These are phyloP conservation scores for Aspergillus cejpii DNA, from an alignment of 2,329 filamentous ascomycete species.

Conservation along the genomic window DNA sequence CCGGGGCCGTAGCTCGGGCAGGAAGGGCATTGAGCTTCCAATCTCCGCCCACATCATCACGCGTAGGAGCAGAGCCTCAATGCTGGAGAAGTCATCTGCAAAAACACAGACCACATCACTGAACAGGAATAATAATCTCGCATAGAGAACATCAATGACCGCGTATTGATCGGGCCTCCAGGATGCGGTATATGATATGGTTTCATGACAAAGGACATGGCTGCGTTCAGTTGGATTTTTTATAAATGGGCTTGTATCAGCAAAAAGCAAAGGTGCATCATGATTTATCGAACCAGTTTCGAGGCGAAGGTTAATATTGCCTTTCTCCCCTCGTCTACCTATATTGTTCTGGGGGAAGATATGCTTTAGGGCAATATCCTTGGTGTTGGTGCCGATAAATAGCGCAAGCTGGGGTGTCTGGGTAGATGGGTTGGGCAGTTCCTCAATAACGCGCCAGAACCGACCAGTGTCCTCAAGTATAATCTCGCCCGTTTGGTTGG, in stretches of 20 bases:
- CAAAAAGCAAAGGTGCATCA: slow-evolving; percentile 7
- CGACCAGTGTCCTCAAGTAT: slow-evolving; percentile 8
- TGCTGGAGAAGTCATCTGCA: slow-evolving; percentile 10
- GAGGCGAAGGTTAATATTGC: slow-evolving; percentile 9
- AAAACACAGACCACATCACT: slow-evolving; percentile 9
- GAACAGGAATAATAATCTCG: slow-evolving; percentile 8
- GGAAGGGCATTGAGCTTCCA: slow-evolving; percentile 3
- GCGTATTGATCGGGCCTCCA: slow-evolving; percentile 2
- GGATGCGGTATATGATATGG: slow-evolving; percentile 2
- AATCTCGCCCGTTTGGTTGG: slow-evolving; percentile 3
- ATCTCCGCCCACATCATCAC: slow-evolving; percentile 7
- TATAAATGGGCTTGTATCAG: slow-evolving; percentile 6
- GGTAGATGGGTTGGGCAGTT: slow-evolving; percentile 1
- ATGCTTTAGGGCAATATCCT: slow-evolving; percentile 6
- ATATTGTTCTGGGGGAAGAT: slow-evolving; percentile 11
- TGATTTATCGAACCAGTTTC: slow-evolving; percentile 3
- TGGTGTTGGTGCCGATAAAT: slow-evolving; percentile 7
- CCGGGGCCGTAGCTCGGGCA: slow-evolving; percentile 3
- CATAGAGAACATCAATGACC: slow-evolving; percentile 7
- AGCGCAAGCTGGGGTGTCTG: slow-evolving; percentile 7
- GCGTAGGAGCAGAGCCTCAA: slow-evolving; percentile 1
- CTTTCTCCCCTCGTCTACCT: slow-evolving; percentile 6
- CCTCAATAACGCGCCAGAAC: slow-evolving; percentile 2
- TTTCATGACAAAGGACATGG: slow-evolving; percentile 8
- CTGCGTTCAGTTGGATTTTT: slow-evolving; percentile 3